Conservation (phyloP, 306 rosid genomes). For the Argentina anserina region DNA sequence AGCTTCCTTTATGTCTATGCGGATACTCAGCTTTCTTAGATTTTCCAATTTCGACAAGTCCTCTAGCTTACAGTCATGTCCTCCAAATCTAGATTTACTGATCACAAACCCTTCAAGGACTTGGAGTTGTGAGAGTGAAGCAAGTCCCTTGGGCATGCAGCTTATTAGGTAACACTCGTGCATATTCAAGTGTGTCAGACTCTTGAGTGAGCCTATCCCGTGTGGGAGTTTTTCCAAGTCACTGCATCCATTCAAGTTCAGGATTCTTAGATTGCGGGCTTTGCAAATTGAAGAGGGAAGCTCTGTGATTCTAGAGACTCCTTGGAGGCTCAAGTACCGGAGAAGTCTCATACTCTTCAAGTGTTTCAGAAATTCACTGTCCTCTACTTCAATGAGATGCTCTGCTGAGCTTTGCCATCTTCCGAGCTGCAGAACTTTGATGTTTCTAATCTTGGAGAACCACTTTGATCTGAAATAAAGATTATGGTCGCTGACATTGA, state of each 20-base stretch:
- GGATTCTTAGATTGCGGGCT: slow-evolving; percentile 20
- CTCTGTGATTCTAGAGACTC: slow-evolving; percentile 18
- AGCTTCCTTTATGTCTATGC: not conserved
- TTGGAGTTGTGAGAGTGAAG: slow-evolving; percentile 12
- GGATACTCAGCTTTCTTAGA: slow-evolving; percentile 24
- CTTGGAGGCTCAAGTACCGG: slow-evolving; percentile 20
- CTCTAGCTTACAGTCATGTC: not conserved
- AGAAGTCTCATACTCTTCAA: slow-evolving; percentile 22
- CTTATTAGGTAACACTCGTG: slow-evolving; percentile 21
- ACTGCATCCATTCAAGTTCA: slow-evolving; percentile 24
- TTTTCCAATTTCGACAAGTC: not conserved
- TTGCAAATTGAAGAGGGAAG: slow-evolving; percentile 24
- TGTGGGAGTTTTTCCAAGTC: slow-evolving; percentile 21
- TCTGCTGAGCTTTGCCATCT: slow-evolving; percentile 8
- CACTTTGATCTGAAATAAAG: slow-evolving; percentile 13
- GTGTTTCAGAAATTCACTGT: slow-evolving; percentile 19
- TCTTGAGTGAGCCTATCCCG: slow-evolving; percentile 24
- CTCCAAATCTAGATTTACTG: not conserved
- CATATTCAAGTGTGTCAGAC: slow-evolving; percentile 24
- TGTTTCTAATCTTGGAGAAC: slow-evolving; percentile 20
- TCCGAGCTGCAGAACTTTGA: slow-evolving; percentile 20
- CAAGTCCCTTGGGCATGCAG: slow-evolving; percentile 27
- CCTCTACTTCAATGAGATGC: slow-evolving; percentile 13
- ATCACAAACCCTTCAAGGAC: slow-evolving; percentile 30
- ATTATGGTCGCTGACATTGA: slow-evolving; percentile 23